These are phyloP conservation scores for Ganoderma lucidum DNA, from an alignment of 1,284 basidiomycete species.

Conservation along the genomic window DNA sequence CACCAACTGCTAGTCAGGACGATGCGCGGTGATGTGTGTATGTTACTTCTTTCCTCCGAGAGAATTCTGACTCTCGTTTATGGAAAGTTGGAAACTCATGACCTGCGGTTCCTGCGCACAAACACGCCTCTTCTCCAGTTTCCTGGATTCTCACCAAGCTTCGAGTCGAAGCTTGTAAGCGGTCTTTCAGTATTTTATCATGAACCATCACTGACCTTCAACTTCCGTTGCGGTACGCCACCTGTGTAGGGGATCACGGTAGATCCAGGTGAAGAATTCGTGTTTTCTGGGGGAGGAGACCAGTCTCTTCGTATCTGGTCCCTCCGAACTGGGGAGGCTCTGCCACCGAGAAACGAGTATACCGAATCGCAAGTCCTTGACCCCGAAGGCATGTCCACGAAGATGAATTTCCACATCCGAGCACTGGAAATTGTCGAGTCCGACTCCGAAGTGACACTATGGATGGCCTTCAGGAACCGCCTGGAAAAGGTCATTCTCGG, in stretches of 20 bases:
- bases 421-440: slow-evolving; percentile 32
- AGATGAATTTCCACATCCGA: slow-evolving; percentile 19
- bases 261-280: slow-evolving; percentile 66
- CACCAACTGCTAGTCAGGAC: slow-evolving; percentile 64
- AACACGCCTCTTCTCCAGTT: slow-evolving; percentile 56
- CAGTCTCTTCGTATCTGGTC: slow-evolving; percentile 72
- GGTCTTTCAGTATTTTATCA: not conserved
- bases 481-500: slow-evolving; percentile 27
- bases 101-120: slow-evolving; percentile 61
- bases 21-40: slow-evolving; percentile 66
- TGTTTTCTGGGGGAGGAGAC: slow-evolving; percentile 80
- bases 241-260: slow-evolving; percentile 61
- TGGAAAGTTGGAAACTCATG: slow-evolving; percentile 65
- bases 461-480: slow-evolving; percentile 26
- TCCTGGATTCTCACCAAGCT: slow-evolving; percentile 63
- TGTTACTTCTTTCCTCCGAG: not conserved
- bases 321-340: slow-evolving; percentile 53
- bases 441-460: slow-evolving; percentile 23
- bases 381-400: slow-evolving; percentile 15
- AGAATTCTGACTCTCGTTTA: too few species aligned
- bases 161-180: slow-evolving; percentile 59
- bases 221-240: not conserved
- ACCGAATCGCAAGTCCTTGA: slow-evolving; percentile 3
- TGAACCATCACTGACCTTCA: not conserved
- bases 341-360: slow-evolving; percentile 8